phyloP scores from a whole-genome alignment of 371 early-diverging fungal genomes.

The Funneliformis caledonium region DNA sequence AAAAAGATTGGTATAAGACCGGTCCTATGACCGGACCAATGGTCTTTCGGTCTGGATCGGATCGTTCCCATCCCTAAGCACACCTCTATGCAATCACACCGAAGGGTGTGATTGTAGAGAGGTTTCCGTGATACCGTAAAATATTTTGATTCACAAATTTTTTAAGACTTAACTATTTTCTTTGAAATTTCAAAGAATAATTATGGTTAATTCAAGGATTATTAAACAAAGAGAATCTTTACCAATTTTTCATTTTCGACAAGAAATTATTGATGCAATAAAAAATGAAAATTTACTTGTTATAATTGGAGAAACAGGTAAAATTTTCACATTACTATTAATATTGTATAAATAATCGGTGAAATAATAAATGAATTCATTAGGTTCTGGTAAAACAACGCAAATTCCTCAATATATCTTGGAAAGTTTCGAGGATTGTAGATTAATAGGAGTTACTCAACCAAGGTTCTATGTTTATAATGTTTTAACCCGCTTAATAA shows the following conservation, averaged over 20 bases:
- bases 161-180: too few species aligned
- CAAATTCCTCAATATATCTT: conserved; percentile 90
- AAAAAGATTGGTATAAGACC: too few species aligned
- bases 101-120: too few species aligned
- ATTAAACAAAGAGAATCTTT: conserved; percentile 25
- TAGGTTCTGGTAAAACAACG: conserved; percentile 92
- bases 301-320: conserved; percentile 87
- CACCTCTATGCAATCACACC: too few species aligned
- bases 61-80: too few species aligned
- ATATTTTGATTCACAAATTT: too few species aligned
- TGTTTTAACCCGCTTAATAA: not conserved
- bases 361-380: not conserved
- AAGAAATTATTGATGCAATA: conserved; percentile 71
- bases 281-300: conserved; percentile 66
- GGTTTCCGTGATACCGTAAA: too few species aligned
- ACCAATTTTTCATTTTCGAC: conserved; percentile 48
- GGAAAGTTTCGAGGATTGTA: conserved; percentile 60
- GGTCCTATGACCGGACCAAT: too few species aligned
- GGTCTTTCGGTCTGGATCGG: too few species aligned
- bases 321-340: not conserved
- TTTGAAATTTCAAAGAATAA: not conserved
- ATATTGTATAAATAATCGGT: not conserved
- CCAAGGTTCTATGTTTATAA: conserved; percentile 58
- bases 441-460: conserved; percentile 73
- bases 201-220: conserved; percentile 10